A percentile compares a stretch with the other conserved stretches of the same genome.
Conservation (phyloP, 2,329 filamentous ascomycete species). For the Zasmidium angulare region DNA sequence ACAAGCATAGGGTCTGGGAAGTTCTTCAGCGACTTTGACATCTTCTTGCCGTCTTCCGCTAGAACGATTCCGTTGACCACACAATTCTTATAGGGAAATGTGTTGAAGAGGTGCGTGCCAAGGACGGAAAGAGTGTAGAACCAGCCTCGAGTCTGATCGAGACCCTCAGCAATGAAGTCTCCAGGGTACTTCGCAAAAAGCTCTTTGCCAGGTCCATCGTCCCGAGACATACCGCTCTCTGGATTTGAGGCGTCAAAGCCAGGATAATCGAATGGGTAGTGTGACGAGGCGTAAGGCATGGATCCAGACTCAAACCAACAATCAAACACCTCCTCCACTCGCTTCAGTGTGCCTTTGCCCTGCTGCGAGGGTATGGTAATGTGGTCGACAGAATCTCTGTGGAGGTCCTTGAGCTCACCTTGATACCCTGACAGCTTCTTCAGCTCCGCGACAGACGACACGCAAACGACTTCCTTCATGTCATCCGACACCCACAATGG, state of each 20-base stretch:
- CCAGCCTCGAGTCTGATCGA: constrained; percentile 94
- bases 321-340: constrained; percentile 88
- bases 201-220: constrained; percentile 42
- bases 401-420: constrained; percentile 80
- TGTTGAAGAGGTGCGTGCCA: constrained; percentile 81
- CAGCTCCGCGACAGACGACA: constrained; percentile 82
- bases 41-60: constrained; percentile 95
- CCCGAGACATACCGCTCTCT: constrained; percentile 29
- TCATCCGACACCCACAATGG: constrained; percentile 92
- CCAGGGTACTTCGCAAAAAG: constrained; percentile 82
- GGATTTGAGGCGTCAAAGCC: constrained; percentile 47
- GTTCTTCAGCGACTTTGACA: constrained; percentile 96
- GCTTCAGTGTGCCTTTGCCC: constrained; percentile 78
- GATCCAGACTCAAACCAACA: constrained; percentile 97
- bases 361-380: constrained; percentile 91
- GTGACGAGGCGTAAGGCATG: constrained; percentile 89
- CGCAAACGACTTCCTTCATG: constrained; percentile 78
- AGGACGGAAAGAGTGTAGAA: constrained; percentile 92
- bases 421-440: constrained; percentile 82
- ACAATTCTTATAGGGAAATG: constrained; percentile 87
- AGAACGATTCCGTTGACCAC: constrained; percentile 96
- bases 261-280: constrained; percentile 89
- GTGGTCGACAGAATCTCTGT: constrained; percentile 88
- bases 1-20: constrained; percentile 84
- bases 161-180: constrained; percentile 90